Evolutionary conservation across 2,329 filamentous ascomycete species (phyloP).

Genomic region (Dothideomycetes sp.): DNA sequence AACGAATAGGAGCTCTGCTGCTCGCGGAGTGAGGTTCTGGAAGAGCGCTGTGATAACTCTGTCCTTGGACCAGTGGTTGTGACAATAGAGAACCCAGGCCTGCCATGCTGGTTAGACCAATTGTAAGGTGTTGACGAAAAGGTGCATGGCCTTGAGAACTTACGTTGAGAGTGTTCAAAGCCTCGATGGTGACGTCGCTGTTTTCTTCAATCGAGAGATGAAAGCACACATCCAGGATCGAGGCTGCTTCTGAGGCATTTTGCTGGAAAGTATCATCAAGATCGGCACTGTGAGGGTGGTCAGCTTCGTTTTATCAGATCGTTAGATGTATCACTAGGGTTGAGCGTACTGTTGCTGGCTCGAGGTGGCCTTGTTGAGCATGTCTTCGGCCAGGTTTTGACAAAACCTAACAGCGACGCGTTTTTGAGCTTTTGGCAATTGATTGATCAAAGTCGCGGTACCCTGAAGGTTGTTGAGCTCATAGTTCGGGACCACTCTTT

Average conservation of each 20-base stretch:
- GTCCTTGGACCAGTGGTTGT: slow-evolving; percentile 49
- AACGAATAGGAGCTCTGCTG: slow-evolving; percentile 50
- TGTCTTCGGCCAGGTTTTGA: slow-evolving; percentile 4
- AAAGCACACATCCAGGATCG: slow-evolving; percentile 1
- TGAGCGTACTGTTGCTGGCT: too few species aligned
- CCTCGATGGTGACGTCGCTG: slow-evolving; percentile 14
- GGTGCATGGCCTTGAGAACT: too few species aligned
- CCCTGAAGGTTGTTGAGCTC: slow-evolving; percentile 5
- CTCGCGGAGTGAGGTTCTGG: slow-evolving; percentile 46
- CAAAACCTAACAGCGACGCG: slow-evolving; percentile 6
- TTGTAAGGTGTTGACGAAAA: too few species aligned
- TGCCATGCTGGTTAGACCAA: too few species aligned
- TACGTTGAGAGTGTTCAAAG: slow-evolving; percentile 21
- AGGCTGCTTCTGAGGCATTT: slow-evolving; percentile 4
- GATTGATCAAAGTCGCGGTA: slow-evolving; percentile 1
- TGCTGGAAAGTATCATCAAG: slow-evolving; percentile 4
- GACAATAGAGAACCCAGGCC: slow-evolving; percentile 64
- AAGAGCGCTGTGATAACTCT: slow-evolving; percentile 48
- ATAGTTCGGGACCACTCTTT: slow-evolving; percentile 7
- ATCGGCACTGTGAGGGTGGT: too few species aligned
- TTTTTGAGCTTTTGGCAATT: not conserved
- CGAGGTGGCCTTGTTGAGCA: not conserved
- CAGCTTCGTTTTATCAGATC: too few species aligned
- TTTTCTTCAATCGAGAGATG: not conserved
- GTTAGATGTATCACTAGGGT: too few species aligned